These are phyloP conservation scores for Penicillium nordicum DNA, from an alignment of 2,329 filamentous ascomycete genomes.

Conservation along the genomic window DNA sequence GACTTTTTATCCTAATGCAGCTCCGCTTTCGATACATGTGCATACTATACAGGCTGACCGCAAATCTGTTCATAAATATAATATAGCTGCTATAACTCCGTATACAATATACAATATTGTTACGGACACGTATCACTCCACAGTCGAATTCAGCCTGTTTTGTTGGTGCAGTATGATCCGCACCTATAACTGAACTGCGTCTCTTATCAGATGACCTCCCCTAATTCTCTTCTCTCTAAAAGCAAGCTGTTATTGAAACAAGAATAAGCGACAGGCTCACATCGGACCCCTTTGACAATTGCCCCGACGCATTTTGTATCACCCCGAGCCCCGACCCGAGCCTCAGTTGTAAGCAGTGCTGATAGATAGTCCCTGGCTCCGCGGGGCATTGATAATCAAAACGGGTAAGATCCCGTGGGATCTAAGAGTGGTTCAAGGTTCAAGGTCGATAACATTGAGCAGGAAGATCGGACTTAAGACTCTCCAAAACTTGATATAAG, in stretches of 20 bases:
- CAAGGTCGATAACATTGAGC: neutral
- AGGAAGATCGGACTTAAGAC: neutral
- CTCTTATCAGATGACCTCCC: conserved; percentile 18
- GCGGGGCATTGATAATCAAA: conserved; percentile 2
- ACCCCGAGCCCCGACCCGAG: neutral
- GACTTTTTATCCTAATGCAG: conserved; percentile 1
- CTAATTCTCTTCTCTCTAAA: neutral
- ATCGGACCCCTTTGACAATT: conserved; percentile 1
- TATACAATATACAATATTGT: neutral
- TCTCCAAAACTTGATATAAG: neutral
- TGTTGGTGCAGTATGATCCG: conserved; percentile 10
- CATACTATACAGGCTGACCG: conserved; percentile 4
- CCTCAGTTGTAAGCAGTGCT: neutral
- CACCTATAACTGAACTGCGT: conserved; percentile 7
- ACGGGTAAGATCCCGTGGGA: neutral
- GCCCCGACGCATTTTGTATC: neutral
- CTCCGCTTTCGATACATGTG: conserved; percentile 1
- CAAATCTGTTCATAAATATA: neutral
- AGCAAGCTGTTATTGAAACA: neutral
- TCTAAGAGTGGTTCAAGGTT: neutral
- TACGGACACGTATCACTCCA: conserved; percentile 10
- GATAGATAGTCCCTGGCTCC: neutral
- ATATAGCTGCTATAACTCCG: neutral
- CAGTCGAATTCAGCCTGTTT: conserved; percentile 16
- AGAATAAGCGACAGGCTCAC: neutral